Conservation (phyloP, 2,329 filamentous ascomycete species). For the Aureobasidium vineae region DNA sequence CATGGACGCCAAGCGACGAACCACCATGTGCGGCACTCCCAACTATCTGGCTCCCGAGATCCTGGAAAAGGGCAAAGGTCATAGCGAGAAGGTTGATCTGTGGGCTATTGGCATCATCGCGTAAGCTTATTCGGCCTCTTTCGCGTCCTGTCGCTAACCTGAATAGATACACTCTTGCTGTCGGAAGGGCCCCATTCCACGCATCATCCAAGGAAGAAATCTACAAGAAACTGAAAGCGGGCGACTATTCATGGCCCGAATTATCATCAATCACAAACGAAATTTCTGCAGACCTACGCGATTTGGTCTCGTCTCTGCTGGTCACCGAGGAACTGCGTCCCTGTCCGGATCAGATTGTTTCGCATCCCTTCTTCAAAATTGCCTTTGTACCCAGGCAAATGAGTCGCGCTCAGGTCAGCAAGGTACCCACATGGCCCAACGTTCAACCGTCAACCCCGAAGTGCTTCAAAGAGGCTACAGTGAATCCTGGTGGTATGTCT, state of each 20-base stretch:
- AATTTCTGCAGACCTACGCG: conserved; percentile 72
- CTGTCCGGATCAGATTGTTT: conserved; percentile 72
- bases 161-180: conserved; percentile 78
- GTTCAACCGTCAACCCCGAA: conserved; percentile 45
- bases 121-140: conserved; percentile 46
- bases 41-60: conserved; percentile 99
- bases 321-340: conserved; percentile 73
- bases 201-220: conserved; percentile 85
- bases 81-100: conserved; percentile 97
- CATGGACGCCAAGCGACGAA: conserved; percentile 75
- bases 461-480: conserved; percentile 50
- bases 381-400: conserved; percentile 66
- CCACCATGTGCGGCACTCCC: conserved; percentile 92
- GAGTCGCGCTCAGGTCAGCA: conserved; percentile 46
- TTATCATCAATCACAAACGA: conserved; percentile 64
- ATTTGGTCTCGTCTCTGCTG: conserved; percentile 72
- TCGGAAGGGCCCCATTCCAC: conserved; percentile 94
- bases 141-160: conserved; percentile 44
- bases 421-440: conserved; percentile 50
- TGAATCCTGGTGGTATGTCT: conserved; percentile 52
- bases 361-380: conserved; percentile 74
- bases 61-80: conserved; percentile 88
- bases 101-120: conserved; percentile 99
- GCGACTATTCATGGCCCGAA: conserved; percentile 78
- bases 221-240: conserved; percentile 65